Evolutionary conservation across 257 asterid genomes (phyloP).

Genomic region (Striga asiatica): DNA sequence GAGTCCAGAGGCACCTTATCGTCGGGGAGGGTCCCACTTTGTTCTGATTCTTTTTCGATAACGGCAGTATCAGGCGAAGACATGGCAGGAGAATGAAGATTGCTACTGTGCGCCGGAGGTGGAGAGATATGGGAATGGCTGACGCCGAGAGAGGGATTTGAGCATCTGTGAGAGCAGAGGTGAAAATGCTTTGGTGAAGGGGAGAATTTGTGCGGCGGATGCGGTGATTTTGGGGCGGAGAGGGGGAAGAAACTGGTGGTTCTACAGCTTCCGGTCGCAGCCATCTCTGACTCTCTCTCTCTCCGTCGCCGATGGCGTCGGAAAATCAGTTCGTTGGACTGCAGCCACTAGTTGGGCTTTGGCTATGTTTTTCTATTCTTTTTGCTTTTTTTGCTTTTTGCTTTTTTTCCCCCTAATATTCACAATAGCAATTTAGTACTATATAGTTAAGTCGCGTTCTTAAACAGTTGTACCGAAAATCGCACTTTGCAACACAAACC

Average conservation of each 20-base stretch:
- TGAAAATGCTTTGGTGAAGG: slow-evolving; percentile 3
- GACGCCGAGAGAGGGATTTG: slow-evolving; percentile 4
- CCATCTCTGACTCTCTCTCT: slow-evolving; percentile 19
- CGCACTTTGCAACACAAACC: no score
- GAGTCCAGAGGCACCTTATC: slow-evolving; percentile 20
- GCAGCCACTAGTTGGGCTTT: slow-evolving; percentile 13
- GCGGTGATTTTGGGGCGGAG: slow-evolving; percentile 23
- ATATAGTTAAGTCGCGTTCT: no score
- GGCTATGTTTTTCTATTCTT: no score
- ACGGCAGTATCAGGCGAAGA: slow-evolving; percentile 43
- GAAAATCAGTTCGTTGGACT: slow-evolving; percentile 11
- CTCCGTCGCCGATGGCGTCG: not conserved
- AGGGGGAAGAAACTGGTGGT: slow-evolving; percentile 23
- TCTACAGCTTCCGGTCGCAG: slow-evolving; percentile 31
- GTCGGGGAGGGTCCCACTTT: slow-evolving; percentile 17
- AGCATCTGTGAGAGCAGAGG: slow-evolving; percentile 14
- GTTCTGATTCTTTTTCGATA: slow-evolving; percentile 25
- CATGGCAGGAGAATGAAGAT: slow-evolving; percentile 18
- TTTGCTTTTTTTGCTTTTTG: no score
- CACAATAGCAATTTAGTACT: no score
- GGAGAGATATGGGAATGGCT: slow-evolving; percentile 14
- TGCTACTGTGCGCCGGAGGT: slow-evolving; percentile 1
- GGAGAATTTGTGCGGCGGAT: slow-evolving; percentile 14
- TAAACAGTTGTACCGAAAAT: no score
- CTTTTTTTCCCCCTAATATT: no score